Conservation (phyloP, 2,329 filamentous ascomycete species). For the Lasiodiplodia hormozganensis region DNA sequence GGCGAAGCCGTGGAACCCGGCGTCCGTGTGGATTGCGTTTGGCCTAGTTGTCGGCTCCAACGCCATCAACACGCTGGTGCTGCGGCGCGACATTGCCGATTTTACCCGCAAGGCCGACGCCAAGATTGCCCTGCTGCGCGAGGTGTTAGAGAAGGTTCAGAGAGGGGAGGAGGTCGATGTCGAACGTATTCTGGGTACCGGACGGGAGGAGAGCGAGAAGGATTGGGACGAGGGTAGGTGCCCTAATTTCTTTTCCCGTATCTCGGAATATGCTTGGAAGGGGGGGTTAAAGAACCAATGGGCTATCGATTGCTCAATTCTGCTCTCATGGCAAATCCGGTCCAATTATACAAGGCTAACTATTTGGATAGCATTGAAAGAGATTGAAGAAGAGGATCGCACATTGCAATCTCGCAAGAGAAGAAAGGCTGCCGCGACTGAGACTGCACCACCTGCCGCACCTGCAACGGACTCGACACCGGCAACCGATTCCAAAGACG, state of each 20-base stretch:
- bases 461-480: not conserved
- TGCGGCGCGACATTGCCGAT: constrained; percentile 76
- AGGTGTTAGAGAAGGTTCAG: constrained; percentile 75
- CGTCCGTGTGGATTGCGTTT: constrained; percentile 70
- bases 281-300: no score
- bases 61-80: constrained; percentile 87
- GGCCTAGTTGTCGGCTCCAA: constrained; percentile 89
- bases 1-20: constrained; percentile 58
- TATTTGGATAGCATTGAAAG: constrained; percentile 62
- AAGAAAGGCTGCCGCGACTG: constrained; percentile 34
- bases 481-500: constrained; percentile 3
- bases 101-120: constrained; percentile 80
- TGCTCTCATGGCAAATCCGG: not conserved
- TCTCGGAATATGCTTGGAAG: not conserved
- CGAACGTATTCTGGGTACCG: constrained; percentile 79
- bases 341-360: constrained; percentile 27
- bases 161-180: constrained; percentile 83
- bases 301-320: not conserved
- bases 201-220: constrained; percentile 74
- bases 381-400: constrained; percentile 70
- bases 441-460: not conserved
- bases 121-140: constrained; percentile 76
- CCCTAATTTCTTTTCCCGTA: not conserved
- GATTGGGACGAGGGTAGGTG: constrained; percentile 85
- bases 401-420: constrained; percentile 55